Conservation (phyloP, 2,329 filamentous ascomycete species). For the Magnaporthiopsis rhizophila region DNA sequence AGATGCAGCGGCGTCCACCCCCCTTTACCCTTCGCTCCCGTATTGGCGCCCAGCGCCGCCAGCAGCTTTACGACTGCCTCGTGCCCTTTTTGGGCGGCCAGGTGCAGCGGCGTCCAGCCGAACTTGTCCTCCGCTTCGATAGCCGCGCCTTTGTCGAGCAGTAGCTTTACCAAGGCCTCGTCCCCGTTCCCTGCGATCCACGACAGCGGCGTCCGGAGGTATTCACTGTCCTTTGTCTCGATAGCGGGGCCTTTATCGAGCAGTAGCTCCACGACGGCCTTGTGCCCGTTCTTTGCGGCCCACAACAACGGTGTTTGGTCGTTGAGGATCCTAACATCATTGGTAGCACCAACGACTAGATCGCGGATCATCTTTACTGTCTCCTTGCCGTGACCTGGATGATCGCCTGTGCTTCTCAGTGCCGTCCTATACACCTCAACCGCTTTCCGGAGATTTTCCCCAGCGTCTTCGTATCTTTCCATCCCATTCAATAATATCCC, state of each 20-base stretch:
- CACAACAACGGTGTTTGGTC: background rate
- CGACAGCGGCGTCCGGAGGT: background rate
- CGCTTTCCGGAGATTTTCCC: background rate
- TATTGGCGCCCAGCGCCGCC: background rate
- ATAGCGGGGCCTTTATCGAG: background rate
- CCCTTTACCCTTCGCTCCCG: too few relatives aligned
- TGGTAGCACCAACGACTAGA: background rate
- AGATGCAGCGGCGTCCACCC: background rate
- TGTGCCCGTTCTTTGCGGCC: background rate
- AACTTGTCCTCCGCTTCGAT: too few relatives aligned
- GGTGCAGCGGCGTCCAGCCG: background rate
- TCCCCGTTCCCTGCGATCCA: background rate
- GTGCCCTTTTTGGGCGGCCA: too few relatives aligned
- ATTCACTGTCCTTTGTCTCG: background rate
- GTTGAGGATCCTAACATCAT: background rate
- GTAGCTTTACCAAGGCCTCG: background rate
- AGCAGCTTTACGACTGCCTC: background rate
- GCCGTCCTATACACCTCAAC: background rate
- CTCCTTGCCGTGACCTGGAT: background rate
- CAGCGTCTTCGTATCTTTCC: background rate
- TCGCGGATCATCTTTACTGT: background rate
- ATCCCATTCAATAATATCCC: background rate
- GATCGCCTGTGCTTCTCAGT: background rate
- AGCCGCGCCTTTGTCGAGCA: background rate
- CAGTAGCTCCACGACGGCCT: background rate